A percentile compares a stretch with the other conserved stretches of the same genome.
Conservation (phyloP, 139 green algal genomes). For the Chlorella sp. region DNA sequence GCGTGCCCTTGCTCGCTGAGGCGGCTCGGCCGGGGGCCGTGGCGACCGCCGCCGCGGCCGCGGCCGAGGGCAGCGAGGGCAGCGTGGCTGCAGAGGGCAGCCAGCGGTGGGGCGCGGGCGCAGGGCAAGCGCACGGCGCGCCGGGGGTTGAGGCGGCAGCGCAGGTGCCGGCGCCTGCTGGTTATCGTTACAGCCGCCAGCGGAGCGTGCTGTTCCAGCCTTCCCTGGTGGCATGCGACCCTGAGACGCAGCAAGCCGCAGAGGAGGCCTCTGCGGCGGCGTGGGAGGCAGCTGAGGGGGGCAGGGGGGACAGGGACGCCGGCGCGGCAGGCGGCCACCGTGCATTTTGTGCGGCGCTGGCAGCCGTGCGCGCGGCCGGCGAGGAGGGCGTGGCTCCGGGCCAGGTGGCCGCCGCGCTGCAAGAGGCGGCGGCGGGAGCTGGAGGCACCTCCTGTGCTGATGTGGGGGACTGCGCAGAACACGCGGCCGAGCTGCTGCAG, state of each 20-base stretch:
- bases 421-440: background rate
- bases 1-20: too few species aligned
- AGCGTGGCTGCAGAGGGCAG: background rate
- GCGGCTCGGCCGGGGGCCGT: too few species aligned
- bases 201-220: constrained; percentile 26
- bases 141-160: background rate
- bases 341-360: background rate
- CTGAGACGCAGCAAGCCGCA: background rate
- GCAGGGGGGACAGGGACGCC: background rate
- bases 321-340: background rate
- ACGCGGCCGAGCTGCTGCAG: background rate
- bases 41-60: background rate
- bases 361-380: background rate
- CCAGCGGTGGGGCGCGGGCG: background rate
- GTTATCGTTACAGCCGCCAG: constrained; percentile 3
- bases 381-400: background rate
- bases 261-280: background rate
- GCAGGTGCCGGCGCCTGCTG: background rate
- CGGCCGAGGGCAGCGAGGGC: background rate
- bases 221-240: constrained; percentile 4
- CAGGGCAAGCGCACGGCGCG: background rate
- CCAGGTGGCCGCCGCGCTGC: background rate
- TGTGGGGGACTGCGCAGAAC: background rate
- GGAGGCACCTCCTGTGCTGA: background rate
- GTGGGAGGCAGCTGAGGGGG: background rate